Conservation (phyloP, 2,329 filamentous ascomycete genomes). For the Acrodontium crateriforme region DNA sequence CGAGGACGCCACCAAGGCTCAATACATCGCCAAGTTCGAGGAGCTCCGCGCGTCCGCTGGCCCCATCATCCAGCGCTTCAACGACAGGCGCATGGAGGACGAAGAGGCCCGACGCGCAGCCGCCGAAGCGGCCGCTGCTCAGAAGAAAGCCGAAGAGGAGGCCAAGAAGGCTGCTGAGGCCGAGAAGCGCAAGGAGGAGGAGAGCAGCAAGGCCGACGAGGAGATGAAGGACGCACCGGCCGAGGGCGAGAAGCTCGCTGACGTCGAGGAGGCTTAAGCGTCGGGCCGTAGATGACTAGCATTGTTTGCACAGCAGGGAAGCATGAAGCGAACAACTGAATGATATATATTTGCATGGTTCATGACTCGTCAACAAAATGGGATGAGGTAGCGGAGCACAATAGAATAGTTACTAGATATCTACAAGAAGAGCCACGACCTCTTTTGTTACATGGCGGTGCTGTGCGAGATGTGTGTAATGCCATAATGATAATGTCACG, state of each 20-base stretch:
- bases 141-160: slow-evolving; percentile 52
- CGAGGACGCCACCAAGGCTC: slow-evolving; percentile 82
- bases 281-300: too few relatives aligned
- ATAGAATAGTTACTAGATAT: too few relatives aligned
- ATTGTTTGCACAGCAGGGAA: too few relatives aligned
- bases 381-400: too few relatives aligned
- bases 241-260: slow-evolving; percentile 13
- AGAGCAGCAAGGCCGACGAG: slow-evolving; percentile 26
- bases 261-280: slow-evolving; percentile 18
- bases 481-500: too few relatives aligned
- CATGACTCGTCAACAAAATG: too few relatives aligned
- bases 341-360: too few relatives aligned
- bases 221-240: slow-evolving; percentile 49
- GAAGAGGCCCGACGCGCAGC: slow-evolving; percentile 55
- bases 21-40: slow-evolving; percentile 90
- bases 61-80: slow-evolving; percentile 85
- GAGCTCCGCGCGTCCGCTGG: slow-evolving; percentile 85
- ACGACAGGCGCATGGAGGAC: slow-evolving; percentile 84
- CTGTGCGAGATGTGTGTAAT: too few relatives aligned
- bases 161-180: slow-evolving; percentile 68
- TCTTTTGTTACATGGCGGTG: too few relatives aligned
- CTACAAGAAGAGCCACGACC: too few relatives aligned
- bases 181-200: slow-evolving; percentile 40
- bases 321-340: too few relatives aligned
- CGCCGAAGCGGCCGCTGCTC: slow-evolving; percentile 52